phyloP scores from a whole-genome alignment of 2,329 filamentous ascomycete genomes.

The Fusarium subtropicale region DNA sequence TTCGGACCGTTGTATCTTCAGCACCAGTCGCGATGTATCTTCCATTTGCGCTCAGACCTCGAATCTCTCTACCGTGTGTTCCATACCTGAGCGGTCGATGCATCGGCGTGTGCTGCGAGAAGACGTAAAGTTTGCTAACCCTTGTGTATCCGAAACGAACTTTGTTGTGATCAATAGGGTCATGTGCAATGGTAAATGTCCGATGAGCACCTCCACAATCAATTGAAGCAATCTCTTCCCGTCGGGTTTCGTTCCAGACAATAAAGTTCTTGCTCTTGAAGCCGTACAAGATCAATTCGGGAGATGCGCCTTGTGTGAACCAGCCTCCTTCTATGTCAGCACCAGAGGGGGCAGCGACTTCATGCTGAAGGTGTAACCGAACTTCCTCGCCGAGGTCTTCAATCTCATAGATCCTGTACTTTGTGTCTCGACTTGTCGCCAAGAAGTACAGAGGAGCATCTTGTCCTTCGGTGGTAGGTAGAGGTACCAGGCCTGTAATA shows the following conservation, averaged over 20 bases:
- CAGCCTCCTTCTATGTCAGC: constrained; percentile 80
- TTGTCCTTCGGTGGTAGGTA: constrained; percentile 49
- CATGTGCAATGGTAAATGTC: constrained; percentile 69
- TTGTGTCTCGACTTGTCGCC: constrained; percentile 81
- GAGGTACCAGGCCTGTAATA: constrained; percentile 73
- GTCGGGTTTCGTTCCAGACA: constrained; percentile 79
- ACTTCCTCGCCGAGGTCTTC: constrained; percentile 34
- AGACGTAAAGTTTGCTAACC: constrained; percentile 65
- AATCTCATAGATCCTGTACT: constrained; percentile 73
- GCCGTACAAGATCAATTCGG: constrained; percentile 78
- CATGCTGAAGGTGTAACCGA: constrained; percentile 68
- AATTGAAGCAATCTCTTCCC: constrained; percentile 76
- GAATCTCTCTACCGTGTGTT: constrained; percentile 87
- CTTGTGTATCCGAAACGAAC: constrained; percentile 79
- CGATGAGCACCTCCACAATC: constrained; percentile 89
- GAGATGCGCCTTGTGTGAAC: constrained; percentile 57
- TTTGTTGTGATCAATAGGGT: constrained; percentile 48
- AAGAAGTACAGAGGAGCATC: constrained; percentile 64
- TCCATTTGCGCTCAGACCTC: constrained; percentile 59
- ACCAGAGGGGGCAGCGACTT: constrained; percentile 76
- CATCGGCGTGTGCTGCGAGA: constrained; percentile 54
- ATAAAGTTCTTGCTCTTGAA: constrained; percentile 85
- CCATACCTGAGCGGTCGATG: constrained; percentile 71
- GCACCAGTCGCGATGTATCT: constrained; percentile 71
- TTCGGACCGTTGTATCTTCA: constrained; percentile 80